These are phyloP conservation scores for Perkinsus olseni DNA, from an alignment of 169 alveolate genomes.

Conservation along the genomic window DNA sequence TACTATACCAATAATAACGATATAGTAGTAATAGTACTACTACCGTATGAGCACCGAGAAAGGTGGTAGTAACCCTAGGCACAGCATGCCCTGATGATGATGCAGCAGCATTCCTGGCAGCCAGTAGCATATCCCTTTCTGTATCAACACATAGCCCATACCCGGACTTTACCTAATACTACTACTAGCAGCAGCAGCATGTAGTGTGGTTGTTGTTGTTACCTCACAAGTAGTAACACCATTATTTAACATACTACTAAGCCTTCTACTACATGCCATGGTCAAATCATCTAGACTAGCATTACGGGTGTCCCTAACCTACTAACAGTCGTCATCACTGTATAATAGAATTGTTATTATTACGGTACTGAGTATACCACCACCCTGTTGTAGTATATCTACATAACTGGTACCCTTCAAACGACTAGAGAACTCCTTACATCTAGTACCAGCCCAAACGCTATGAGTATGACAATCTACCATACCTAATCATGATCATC, in stretches of 20 bases:
- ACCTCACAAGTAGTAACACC: neutral
- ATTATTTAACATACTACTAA: neutral
- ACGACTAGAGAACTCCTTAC: neutral
- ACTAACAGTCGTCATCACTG: too few species aligned
- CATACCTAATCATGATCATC: too few species aligned
- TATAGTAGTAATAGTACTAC: too few species aligned
- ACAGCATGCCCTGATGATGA: neutral
- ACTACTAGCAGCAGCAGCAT: too few species aligned
- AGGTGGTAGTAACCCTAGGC: neutral
- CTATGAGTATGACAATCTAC: constrained; percentile 7
- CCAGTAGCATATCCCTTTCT: neutral
- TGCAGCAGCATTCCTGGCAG: neutral
- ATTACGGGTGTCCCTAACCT: neutral
- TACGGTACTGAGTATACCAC: constrained; percentile 5
- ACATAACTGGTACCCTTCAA: neutral
- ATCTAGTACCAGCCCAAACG: constrained; percentile 3
- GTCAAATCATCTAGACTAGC: neutral
- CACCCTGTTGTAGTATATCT: neutral
- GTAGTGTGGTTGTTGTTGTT: too few species aligned
- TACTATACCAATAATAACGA: neutral
- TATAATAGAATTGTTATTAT: too few species aligned
- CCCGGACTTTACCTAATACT: too few species aligned
- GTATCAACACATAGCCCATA: neutral
- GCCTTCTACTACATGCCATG: neutral
- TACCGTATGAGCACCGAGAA: neutral